phyloP scores from a whole-genome alignment of 495 filamentous ascomycete species.

The Xylaria palmicola region DNA sequence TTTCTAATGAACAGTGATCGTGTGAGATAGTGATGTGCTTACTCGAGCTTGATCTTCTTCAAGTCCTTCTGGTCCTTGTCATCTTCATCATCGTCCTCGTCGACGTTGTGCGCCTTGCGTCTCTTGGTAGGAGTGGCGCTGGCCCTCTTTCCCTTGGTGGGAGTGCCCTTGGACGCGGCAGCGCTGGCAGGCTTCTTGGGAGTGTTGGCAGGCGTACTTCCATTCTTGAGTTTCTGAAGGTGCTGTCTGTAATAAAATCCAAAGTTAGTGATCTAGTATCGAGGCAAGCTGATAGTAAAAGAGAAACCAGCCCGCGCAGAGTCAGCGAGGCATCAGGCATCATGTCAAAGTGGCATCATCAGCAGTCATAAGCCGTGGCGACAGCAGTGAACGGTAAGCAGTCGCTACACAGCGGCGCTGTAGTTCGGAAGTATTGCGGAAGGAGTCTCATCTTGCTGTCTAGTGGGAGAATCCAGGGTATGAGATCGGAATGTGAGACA shows the following conservation, averaged over 20 bases:
- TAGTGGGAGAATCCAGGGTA: constrained; percentile 20
- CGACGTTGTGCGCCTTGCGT: not conserved
- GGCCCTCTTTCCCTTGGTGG: not conserved
- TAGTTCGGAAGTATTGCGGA: constrained; percentile 10
- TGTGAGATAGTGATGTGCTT: not conserved
- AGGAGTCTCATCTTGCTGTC: constrained; percentile 25
- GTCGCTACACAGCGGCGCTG: constrained; percentile 30
- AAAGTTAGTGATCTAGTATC: not conserved
- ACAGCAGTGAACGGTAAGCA: not conserved
- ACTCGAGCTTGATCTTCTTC: constrained; percentile 18
- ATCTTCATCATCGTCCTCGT: constrained; percentile 9
- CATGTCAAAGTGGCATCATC: not conserved
- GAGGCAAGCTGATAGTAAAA: not conserved
- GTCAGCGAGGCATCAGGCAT: not conserved
- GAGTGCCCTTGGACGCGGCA: too few species aligned
- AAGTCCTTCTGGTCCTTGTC: not conserved
- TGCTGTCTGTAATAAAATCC: constrained; percentile 34
- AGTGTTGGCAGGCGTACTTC: not conserved
- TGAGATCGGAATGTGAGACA: constrained; percentile 29
- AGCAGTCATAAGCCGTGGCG: not conserved
- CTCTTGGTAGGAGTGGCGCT: not conserved
- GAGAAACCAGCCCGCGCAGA: not conserved
- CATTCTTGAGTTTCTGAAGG: constrained; percentile 35
- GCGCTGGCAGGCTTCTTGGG: constrained; percentile 9
- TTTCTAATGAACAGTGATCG: too few species aligned